phyloP scores from a whole-genome alignment of 2,329 filamentous ascomycete genomes.

The Zymoseptoria pseudotritici region DNA sequence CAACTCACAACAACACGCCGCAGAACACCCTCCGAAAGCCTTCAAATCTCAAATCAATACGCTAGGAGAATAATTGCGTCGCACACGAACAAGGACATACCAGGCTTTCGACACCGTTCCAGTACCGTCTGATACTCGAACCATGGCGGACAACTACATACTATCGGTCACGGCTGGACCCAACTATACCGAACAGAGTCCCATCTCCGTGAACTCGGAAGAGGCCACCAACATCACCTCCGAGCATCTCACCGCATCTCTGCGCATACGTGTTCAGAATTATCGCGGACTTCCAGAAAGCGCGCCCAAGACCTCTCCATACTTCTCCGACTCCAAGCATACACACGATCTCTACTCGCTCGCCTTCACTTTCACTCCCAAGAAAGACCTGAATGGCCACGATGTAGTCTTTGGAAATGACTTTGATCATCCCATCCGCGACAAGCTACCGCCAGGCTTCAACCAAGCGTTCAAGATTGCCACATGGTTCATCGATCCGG shows the following conservation, averaged over 20 bases:
- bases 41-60: neutral
- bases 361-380: constrained; percentile 69
- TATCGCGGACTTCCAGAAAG: constrained; percentile 60
- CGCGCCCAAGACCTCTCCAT: constrained; percentile 64
- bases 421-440: constrained; percentile 83
- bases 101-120: neutral
- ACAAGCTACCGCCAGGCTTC: constrained; percentile 80
- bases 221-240: constrained; percentile 56
- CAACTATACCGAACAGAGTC: constrained; percentile 64
- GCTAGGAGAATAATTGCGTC: neutral
- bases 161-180: constrained; percentile 76
- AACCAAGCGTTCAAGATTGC: constrained; percentile 76
- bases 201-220: constrained; percentile 67
- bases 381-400: constrained; percentile 54
- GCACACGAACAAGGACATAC: neutral
- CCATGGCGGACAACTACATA: constrained; percentile 64
- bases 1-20: neutral
- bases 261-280: constrained; percentile 68
- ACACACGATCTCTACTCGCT: constrained; percentile 77
- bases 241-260: constrained; percentile 55
- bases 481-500: constrained; percentile 85
- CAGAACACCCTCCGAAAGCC: neutral
- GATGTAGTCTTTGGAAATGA: constrained; percentile 91
- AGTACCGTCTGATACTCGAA: neutral
- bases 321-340: constrained; percentile 68